These are phyloP conservation scores for Phytophthora sojae DNA, from an alignment of 352 stramenopile species.

Conservation along the genomic window DNA sequence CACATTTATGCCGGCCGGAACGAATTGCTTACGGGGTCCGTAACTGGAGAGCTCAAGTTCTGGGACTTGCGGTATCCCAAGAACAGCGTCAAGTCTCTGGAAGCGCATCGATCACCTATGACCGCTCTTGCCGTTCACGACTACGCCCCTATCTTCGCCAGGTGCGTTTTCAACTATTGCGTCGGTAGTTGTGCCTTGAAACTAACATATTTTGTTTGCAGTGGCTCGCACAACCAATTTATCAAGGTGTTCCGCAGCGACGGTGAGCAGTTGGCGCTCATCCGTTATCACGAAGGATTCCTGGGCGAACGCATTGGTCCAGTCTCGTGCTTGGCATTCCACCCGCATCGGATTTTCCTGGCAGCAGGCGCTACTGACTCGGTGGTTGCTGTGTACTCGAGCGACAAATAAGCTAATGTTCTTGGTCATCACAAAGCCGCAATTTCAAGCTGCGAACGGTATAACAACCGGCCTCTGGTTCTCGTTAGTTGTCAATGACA, in stretches of 20 bases:
- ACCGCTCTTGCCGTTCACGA: slow-evolving; percentile 96
- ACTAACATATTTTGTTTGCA: slow-evolving; percentile 29
- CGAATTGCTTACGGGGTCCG: slow-evolving; percentile 94
- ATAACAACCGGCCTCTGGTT: not conserved
- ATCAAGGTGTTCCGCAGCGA: slow-evolving; percentile 98
- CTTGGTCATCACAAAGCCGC: not conserved
- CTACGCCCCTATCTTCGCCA: slow-evolving; percentile 96
- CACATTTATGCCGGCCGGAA: slow-evolving; percentile 80
- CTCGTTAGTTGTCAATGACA: not conserved
- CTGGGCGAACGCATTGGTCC: slow-evolving; percentile 96
- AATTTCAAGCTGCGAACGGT: not conserved
- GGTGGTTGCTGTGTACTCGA: slow-evolving; percentile 94
- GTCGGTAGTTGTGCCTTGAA: slow-evolving; percentile 1
- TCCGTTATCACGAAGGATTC: slow-evolving; percentile 97
- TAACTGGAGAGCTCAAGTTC: slow-evolving; percentile 96
- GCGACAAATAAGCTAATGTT: slow-evolving; percentile 63
- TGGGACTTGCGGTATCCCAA: slow-evolving; percentile 95
- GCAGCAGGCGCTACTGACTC: slow-evolving; percentile 96
- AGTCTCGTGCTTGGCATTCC: slow-evolving; percentile 97
- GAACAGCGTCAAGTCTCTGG: slow-evolving; percentile 86
- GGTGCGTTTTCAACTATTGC: slow-evolving; percentile 45
- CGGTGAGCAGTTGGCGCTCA: slow-evolving; percentile 83
- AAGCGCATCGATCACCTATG: slow-evolving; percentile 94
- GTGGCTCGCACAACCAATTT: slow-evolving; percentile 98
- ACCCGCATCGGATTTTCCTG: slow-evolving; percentile 95